Evolutionary conservation across 129 eudicot species (phyloP), one percentile per base, ranked within the genome.

Genomic region (Erigeron canadensis): DNA sequence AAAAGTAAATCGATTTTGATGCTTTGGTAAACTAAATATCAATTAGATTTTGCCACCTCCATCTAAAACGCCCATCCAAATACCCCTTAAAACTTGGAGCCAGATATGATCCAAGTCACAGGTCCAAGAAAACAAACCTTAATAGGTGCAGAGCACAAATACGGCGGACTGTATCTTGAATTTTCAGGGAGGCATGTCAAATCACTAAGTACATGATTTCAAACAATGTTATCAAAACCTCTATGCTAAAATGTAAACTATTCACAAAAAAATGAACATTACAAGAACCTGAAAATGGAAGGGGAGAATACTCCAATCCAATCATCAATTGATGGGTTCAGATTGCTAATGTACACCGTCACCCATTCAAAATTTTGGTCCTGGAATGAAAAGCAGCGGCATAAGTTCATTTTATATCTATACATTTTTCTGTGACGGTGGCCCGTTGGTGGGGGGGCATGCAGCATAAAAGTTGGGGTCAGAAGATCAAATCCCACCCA

Each of bases 301-400:
- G 98, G 98, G 67, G 96, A 89, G 81, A 93, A 93, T 45, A 93
- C 98, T 39, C 96, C 96, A 77, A 93, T 82, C 98, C 98, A 93
- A 69, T 93, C 98, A 75, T 89, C 85, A 63, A 46, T 67, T 10
- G 90, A 84, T 6, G 96, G 98, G 18, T 81, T 89, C 54, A 87
- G 75, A 69, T 62, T 75, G 75, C 71, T 70, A 54, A 80, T 82
- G 68, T 89, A 77, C 28, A 93, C 70, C 16, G 76, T 83, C 66
- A 93, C 81, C 95, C 92, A 87, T 75, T 85, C 98, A 56, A 81
- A 54, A 74, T 82, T 87, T 72, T 78, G 76, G 41, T 72, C 91
- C 96, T 89, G 71, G 16, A 43, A 53, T 60, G 61, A 63, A 57
- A 38, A 23, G 2, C 2, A 53, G 23, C 34, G 39, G 4, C 71